These are phyloP conservation scores for Cryptococcus jaspeensis DNA, from an alignment of 1,284 basidiomycete genomes.

Conservation along the genomic window DNA sequence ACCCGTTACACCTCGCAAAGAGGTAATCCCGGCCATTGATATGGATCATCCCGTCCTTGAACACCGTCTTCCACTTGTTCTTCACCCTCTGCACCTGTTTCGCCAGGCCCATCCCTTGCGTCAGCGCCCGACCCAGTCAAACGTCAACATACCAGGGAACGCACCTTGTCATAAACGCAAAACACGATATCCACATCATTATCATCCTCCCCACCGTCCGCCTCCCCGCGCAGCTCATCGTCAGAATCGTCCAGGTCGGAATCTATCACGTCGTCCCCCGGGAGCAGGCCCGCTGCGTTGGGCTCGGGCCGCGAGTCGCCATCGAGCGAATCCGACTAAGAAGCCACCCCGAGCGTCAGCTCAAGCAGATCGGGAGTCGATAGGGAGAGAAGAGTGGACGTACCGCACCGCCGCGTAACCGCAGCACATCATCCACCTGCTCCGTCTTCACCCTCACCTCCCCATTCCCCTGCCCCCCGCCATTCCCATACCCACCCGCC, in stretches of 20 bases:
- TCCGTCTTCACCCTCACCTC: slow-evolving; percentile 43
- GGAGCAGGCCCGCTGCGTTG: slow-evolving; percentile 50
- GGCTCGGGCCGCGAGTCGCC: slow-evolving; percentile 42
- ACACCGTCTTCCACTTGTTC: slow-evolving; percentile 99
- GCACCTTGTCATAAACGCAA: slow-evolving; percentile 97
- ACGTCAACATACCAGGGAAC: slow-evolving; percentile 15
- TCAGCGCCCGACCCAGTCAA: neutral
- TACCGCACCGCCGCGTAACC: slow-evolving; percentile 43
- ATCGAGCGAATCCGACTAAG: slow-evolving; percentile 4
- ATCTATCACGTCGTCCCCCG: slow-evolving; percentile 79
- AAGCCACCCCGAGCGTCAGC: neutral
- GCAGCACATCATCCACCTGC: slow-evolving; percentile 37
- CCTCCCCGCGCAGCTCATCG: slow-evolving; percentile 62
- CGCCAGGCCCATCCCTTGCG: neutral
- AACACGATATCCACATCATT: slow-evolving; percentile 83
- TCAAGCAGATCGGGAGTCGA: no score
- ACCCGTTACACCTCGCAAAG: slow-evolving; percentile 83
- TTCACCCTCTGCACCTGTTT: slow-evolving; percentile 94
- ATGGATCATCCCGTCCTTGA: slow-evolving; percentile 98
- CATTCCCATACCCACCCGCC: slow-evolving; percentile 6
- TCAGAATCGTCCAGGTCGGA: slow-evolving; percentile 90
- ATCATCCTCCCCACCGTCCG: slow-evolving; percentile 52
- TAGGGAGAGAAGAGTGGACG: no score
- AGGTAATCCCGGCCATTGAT: slow-evolving; percentile 96
- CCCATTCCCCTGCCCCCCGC: neutral